phyloP scores from a whole-genome alignment of 345 rosid species.

The Stellera chamaejasme region DNA sequence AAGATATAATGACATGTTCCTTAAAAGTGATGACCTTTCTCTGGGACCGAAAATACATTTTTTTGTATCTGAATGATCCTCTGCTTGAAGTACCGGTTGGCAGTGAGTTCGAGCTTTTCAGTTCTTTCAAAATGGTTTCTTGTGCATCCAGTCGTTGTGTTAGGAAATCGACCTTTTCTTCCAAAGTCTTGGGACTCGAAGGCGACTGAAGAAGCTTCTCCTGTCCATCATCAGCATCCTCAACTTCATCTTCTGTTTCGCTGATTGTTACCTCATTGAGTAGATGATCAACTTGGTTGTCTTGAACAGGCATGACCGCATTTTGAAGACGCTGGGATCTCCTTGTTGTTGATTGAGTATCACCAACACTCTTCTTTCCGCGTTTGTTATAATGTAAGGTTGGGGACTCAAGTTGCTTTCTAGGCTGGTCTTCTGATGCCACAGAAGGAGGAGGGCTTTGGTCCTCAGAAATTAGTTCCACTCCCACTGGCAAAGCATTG shows the following conservation, averaged over 20 bases:
- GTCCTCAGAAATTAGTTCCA: conserved; percentile 10
- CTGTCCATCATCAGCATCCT: conserved; percentile 7
- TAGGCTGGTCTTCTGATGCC: conserved; percentile 8
- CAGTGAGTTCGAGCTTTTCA: conserved; percentile 14
- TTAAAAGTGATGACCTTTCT: conserved; percentile 31
- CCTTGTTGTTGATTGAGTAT: conserved; percentile 8
- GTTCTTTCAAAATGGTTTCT: conserved; percentile 10
- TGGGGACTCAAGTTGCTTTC: conserved; percentile 1
- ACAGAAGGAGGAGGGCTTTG: conserved; percentile 8
- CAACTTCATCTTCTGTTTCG: conserved; percentile 32
- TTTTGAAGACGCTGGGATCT: conserved; percentile 32
- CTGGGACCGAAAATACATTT: conserved; percentile 38
- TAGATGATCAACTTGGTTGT: conserved; percentile 16
- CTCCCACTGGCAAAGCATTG: neutral
- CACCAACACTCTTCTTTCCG: neutral
- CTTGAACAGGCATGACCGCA: conserved; percentile 9
- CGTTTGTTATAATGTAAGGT: conserved; percentile 3
- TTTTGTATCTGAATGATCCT: conserved; percentile 23
- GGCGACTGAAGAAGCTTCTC: conserved; percentile 13
- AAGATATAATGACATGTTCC: neutral
- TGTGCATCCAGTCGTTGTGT: conserved; percentile 20
- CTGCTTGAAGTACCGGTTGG: conserved; percentile 3
- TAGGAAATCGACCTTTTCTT: conserved; percentile 25
- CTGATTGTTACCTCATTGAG: conserved; percentile 23
- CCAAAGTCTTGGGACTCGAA: conserved; percentile 8